Evolutionary conservation across 768 basidiomycete species (phyloP), one percentile per base, ranked within the genome.

Genomic region (Mycena vitilis): DNA sequence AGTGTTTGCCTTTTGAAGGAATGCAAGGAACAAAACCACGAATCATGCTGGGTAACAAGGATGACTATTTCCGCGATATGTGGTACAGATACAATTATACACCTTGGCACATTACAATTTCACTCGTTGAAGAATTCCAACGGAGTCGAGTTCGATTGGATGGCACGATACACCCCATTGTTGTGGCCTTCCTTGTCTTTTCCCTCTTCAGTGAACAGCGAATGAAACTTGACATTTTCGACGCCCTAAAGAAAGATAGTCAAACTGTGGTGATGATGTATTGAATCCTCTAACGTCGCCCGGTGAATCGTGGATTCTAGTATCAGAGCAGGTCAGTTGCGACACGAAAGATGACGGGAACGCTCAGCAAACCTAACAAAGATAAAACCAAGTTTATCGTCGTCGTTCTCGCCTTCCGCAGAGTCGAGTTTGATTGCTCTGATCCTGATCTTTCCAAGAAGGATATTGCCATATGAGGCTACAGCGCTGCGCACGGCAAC

Each of bases 401-500:
- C 51, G 68, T 63, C 49, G 92, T 13, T 92, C 45, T 66, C 63
- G 2, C 69, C 69, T 36, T 71, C 66, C 5, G 51, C 23, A 5
- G 71, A 53, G 18, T 71, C 64, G 22, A 71, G 63, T 9, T 86
- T 81, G 60, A 93, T 80, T 23, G 86, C 90, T 10, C 91, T 90
- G 52, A 94, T 83, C 72, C 85, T 86, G 76, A 94, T 86, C 83
- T 94, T 93, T 34, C 93, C 92, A 13, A 95, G 76, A 67, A 95
- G 86, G 64, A 94, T 87, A 12, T 84, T 87, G 18, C 93, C 93
- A 76, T 94, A 84, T 16, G 88, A 84, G 40, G 89, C 89, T 44
- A 78, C 68, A 5, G 84, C 91, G 73, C 86, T 89, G 63, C 91
- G 82, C 37, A 83, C 76, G 70, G 79, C 72, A 16, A 85, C 80